Evolutionary conservation across 371 early-diverging fungal genomes (phyloP).

Genomic region (Mortierella sp.): DNA sequence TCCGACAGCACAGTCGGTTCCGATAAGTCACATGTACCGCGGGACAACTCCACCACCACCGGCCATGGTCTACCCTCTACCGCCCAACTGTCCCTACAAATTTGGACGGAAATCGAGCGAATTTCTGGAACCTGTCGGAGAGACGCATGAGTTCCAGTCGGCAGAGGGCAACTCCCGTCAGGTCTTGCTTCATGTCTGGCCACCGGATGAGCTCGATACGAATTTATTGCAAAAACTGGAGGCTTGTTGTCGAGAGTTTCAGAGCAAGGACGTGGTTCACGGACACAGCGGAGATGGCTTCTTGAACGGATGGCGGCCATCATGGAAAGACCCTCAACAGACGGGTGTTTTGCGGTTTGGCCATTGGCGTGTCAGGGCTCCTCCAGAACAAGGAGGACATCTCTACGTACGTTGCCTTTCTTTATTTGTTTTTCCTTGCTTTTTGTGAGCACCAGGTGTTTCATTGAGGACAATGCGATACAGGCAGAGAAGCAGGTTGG

Average conservation of each 20-base stretch:
- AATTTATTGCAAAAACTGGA: constrained; percentile 44
- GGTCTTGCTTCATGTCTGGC: constrained; percentile 57
- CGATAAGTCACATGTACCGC: constrained; percentile 33
- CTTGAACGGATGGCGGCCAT: constrained; percentile 53
- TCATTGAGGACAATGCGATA: background rate
- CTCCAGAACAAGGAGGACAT: constrained; percentile 28
- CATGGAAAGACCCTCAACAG: constrained; percentile 50
- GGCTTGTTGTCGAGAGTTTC: constrained; percentile 50
- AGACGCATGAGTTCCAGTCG: constrained; percentile 56
- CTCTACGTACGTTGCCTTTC: constrained; percentile 36
- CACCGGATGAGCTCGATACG: constrained; percentile 36
- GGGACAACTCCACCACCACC: constrained; percentile 20
- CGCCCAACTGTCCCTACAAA: constrained; percentile 36
- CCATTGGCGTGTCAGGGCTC: constrained; percentile 54
- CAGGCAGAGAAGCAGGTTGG: background rate
- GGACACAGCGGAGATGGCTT: constrained; percentile 59
- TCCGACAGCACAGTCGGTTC: background rate
- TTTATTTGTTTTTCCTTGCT: background rate
- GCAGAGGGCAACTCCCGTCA: constrained; percentile 56
- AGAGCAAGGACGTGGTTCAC: constrained; percentile 50
- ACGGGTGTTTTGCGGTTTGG: constrained; percentile 55
- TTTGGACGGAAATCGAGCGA: constrained; percentile 43
- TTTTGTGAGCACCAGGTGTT: background rate
- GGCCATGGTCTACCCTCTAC: constrained; percentile 34
- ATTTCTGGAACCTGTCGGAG: constrained; percentile 52